Evolutionary conservation across 441 rosid species (phyloP), one percentile per base, ranked within the genome.

Genomic region (Biscutella auriculata): DNA sequence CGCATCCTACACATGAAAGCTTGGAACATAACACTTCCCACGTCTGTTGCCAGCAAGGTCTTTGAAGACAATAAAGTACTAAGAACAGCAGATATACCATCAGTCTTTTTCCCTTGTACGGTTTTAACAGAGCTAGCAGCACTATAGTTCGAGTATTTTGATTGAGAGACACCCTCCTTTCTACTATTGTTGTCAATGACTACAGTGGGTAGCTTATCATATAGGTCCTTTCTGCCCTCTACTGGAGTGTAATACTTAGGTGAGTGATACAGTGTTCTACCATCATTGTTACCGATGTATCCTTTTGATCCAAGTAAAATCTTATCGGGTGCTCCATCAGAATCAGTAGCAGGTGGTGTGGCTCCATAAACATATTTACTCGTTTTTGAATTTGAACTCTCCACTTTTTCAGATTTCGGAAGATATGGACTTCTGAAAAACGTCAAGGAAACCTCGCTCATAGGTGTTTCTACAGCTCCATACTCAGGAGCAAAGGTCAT

Each of bases 401-500:
- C 95, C 57, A 67, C 75, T 62, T 69, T 80, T 53, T 73, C 77
- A 61, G 96, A 86, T 64, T 83, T 79, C 42, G 99, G 99, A 55
- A 76, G 73, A 77, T 95, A 95, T 52, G 99, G 96, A 62, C 76
- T 87, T 76, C 73, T 86, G 76, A 88, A 82, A 76, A 82, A 71
- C 26, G 89, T 76, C 6, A 82, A 79, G 39, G 85, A 80, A 53
- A 76, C 27, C 67, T 86, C 96, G 63, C 85, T 81, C 47, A 75
- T 35, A 44, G 84, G 79, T 64, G 93, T 72, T 79, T 91, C 97
- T 57, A 95, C 96, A 15, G 98, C 98, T 55, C 96, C 98, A 82
- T 88, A 95, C 73, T 95, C 99, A 9, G 85, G 83, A 67, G 99
- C 96, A 79, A 88, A 91, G 12, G 97, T 84, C 96, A 95, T 79